These are phyloP conservation scores for Axilococcus clingmanii DNA, from an alignment of 139 green algal genomes.

Conservation along the genomic window DNA sequence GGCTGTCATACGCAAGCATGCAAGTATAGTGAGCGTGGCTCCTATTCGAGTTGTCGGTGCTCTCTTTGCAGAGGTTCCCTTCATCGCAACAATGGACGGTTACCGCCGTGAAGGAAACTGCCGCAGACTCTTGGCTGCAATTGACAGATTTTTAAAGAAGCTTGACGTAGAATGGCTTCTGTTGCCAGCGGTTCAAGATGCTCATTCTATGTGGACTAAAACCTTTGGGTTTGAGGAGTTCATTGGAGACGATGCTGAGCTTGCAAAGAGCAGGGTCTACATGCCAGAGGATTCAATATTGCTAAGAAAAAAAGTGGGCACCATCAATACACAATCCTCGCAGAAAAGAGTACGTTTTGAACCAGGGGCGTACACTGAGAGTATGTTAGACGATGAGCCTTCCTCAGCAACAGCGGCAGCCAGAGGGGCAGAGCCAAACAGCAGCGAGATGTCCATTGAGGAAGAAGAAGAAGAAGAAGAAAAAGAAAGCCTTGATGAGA, in stretches of 20 bases:
- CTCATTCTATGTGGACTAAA: constrained; percentile 50
- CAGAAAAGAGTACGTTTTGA: too few relatives aligned
- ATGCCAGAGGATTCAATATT: neutral
- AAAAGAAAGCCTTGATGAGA: neutral
- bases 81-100: constrained; percentile 49
- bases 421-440: neutral
- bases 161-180: constrained; percentile 44
- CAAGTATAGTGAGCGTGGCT: constrained; percentile 39
- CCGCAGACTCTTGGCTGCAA: constrained; percentile 39
- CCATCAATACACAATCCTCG: neutral
- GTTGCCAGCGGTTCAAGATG: constrained; percentile 34
- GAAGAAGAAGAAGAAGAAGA: constrained; percentile 4
- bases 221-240: constrained; percentile 47
- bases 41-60: constrained; percentile 31
- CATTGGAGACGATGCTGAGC: neutral
- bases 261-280: neutral
- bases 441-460: neutral
- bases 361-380: too few relatives aligned
- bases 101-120: constrained; percentile 50
- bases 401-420: neutral
- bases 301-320: neutral
- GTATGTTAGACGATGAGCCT: neutral
- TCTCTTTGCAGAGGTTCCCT: constrained; percentile 54
- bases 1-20: constrained; percentile 37
- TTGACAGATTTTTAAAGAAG: constrained; percentile 32